phyloP scores from a whole-genome alignment of 2,329 filamentous ascomycete species.

The Verticillium alfalfae region DNA sequence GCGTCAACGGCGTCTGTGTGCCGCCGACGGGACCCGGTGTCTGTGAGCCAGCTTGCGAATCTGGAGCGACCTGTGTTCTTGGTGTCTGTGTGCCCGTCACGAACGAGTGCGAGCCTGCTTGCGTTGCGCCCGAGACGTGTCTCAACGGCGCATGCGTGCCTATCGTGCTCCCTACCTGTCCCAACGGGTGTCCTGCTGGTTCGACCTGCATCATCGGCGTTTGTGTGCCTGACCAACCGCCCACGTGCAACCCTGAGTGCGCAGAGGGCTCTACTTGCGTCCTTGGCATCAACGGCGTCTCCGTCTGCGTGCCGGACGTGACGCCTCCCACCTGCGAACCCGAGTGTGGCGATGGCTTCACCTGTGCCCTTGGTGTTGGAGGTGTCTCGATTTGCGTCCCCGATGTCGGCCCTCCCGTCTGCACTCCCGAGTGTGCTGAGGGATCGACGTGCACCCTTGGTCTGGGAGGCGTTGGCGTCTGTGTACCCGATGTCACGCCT shows the following conservation, averaged over 20 bases:
- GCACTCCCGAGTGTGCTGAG: not conserved
- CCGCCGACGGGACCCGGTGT: not conserved
- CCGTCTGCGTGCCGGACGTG: not conserved
- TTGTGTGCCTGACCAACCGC: not conserved
- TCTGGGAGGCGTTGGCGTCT: not conserved
- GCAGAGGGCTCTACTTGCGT: not conserved
- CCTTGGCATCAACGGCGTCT: not conserved
- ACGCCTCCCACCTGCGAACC: not conserved
- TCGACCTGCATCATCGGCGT: not conserved
- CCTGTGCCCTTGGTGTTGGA: not conserved
- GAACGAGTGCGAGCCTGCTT: not conserved
- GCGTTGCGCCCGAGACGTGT: too few species aligned
- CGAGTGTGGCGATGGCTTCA: not conserved
- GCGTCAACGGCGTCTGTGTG: not conserved
- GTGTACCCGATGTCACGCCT: not conserved
- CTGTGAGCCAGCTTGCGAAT: not conserved
- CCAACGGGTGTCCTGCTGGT: not conserved
- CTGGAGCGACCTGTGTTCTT: not conserved
- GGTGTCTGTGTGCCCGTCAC: not conserved
- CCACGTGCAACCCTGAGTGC: not conserved
- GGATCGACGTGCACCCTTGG: not conserved
- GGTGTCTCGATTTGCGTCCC: not conserved
- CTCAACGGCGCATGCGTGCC: not conserved
- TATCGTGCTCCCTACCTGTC: not conserved
- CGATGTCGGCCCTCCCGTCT: not conserved